Percentiles rank a stretch among this genome's conserved stretches.
Evolutionary conservation across 2,329 filamentous ascomycete genomes (phyloP).

Genomic region (Cyclaneusma minus): DNA sequence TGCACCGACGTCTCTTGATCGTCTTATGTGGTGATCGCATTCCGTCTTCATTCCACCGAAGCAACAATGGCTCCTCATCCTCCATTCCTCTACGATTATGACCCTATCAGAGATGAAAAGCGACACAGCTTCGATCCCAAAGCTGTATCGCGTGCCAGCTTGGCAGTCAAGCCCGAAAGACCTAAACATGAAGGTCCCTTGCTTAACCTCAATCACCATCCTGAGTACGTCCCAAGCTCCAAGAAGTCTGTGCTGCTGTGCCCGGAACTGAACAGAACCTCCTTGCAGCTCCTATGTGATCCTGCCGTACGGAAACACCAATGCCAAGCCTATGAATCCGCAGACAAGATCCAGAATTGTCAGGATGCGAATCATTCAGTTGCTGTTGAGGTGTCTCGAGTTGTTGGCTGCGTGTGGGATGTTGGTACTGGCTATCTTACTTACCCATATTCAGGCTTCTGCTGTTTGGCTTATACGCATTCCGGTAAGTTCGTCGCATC

Average conservation of each 20-base stretch:
- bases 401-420: slow-evolving; percentile 55
- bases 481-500: slow-evolving; percentile 38
- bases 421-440: slow-evolving; percentile 61
- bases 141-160: slow-evolving; percentile 67
- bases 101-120: slow-evolving; percentile 28
- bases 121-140: slow-evolving; percentile 68
- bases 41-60: no score
- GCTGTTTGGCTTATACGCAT: slow-evolving; percentile 65
- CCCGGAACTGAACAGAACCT: not conserved
- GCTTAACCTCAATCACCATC: slow-evolving; percentile 71
- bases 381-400: slow-evolving; percentile 50
- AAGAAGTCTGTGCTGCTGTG: no score
- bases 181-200: slow-evolving; percentile 60
- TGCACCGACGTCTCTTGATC: no score
- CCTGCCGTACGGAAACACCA: slow-evolving; percentile 42
- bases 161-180: slow-evolving; percentile 43
- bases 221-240: slow-evolving; percentile 45
- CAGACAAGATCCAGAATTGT: slow-evolving; percentile 58
- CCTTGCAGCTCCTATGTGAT: slow-evolving; percentile 36
- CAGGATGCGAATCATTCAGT: slow-evolving; percentile 50
- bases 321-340: slow-evolving; percentile 50
- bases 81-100: slow-evolving; percentile 71
- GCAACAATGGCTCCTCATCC: slow-evolving; percentile 38
- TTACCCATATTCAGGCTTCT: slow-evolving; percentile 48
- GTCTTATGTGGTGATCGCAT: no score